Evolutionary conservation across 2,329 filamentous ascomycete species (phyloP).

Genomic region (Ceratocystis albifundus): DNA sequence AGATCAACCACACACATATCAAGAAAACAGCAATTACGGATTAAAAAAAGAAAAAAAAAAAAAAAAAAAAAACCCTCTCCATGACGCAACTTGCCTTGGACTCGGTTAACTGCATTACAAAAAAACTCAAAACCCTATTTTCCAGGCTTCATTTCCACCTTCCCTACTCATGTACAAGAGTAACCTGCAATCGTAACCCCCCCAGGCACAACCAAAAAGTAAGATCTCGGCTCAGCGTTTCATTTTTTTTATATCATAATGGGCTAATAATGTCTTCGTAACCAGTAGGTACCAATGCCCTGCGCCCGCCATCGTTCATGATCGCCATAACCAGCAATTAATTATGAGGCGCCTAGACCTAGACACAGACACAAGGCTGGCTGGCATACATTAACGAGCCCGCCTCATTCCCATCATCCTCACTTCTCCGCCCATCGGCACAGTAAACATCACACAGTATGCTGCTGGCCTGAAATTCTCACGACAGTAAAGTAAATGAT

Average conservation of each 20-base stretch:
- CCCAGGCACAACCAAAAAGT: no score
- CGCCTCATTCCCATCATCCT: no score
- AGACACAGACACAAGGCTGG: not conserved
- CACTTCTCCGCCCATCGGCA: not conserved
- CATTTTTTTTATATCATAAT: no score
- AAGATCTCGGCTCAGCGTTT: no score
- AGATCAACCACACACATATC: not conserved
- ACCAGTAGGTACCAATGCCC: no score
- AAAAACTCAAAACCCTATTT: not conserved
- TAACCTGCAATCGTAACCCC: not conserved
- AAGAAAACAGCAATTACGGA: no score
- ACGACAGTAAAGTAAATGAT: not conserved
- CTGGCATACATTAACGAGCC: not conserved
- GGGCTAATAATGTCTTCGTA: no score
- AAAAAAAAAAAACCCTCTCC: no score
- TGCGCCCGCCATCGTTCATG: no score
- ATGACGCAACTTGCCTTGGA: conserved; percentile 10
- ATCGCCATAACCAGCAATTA: no score
- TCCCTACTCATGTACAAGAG: not conserved
- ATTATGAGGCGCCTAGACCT: not conserved
- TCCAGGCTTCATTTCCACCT: not conserved
- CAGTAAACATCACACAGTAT: not conserved
- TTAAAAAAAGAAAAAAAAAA: no score
- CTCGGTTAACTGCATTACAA: not conserved
- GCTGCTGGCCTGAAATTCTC: not conserved